Percentiles rank a stretch among this genome's conserved stretches.
phyloP scores from a whole-genome alignment of 2,329 filamentous ascomycete genomes.

The Periconia sp. region DNA sequence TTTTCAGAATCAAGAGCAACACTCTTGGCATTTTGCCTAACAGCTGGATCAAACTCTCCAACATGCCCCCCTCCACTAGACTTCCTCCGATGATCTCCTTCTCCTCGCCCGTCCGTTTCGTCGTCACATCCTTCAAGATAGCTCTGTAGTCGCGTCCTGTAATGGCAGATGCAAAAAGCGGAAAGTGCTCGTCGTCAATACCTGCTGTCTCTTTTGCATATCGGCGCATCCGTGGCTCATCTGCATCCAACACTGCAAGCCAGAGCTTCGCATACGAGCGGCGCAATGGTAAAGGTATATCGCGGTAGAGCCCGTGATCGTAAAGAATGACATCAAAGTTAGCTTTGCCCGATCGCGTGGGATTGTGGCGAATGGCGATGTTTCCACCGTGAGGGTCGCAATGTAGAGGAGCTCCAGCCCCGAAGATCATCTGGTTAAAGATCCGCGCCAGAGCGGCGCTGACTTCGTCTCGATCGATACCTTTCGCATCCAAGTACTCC shows the following conservation, averaged over 20 bases:
- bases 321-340: constrained; percentile 98
- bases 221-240: constrained; percentile 81
- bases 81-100: constrained; percentile 84
- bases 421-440: constrained; percentile 99
- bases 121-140: constrained; percentile 61
- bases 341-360: constrained; percentile 54
- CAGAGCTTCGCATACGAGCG: constrained; percentile 95
- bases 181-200: constrained; percentile 86
- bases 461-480: constrained; percentile 93
- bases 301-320: constrained; percentile 94
- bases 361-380: constrained; percentile 83
- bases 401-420: constrained; percentile 82
- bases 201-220: constrained; percentile 89
- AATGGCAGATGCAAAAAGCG: constrained; percentile 92
- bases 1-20: constrained; percentile 94
- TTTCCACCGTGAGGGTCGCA: constrained; percentile 98
- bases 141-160: constrained; percentile 89
- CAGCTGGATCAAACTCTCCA: constrained; percentile 84
- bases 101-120: constrained; percentile 69
- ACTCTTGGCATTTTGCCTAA: constrained; percentile 87
- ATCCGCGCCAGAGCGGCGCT: constrained; percentile 86
- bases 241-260: constrained; percentile 90
- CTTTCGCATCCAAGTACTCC: constrained; percentile 77
- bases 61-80: constrained; percentile 76
- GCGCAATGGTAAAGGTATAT: constrained; percentile 77